A percentile compares a stretch with the other conserved stretches of the same genome.
These are phyloP conservation scores for Phytophthora multivora DNA, from an alignment of 352 stramenopile genomes.

Conservation along the genomic window DNA sequence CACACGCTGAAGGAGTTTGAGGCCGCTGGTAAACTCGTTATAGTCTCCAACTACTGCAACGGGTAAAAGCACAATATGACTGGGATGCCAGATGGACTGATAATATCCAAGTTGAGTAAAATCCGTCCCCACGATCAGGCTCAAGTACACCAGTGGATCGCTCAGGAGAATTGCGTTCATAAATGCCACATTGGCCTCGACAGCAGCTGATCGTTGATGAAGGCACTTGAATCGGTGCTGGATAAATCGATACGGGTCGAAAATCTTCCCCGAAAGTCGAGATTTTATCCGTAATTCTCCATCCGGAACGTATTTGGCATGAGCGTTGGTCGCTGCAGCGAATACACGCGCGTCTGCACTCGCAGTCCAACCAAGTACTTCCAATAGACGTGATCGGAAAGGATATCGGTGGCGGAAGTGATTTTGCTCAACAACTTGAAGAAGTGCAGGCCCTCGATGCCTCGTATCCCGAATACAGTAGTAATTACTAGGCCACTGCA, in stretches of 20 bases:
- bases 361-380: neutral
- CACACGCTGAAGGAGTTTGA: conserved; percentile 11
- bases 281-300: neutral
- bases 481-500: conserved; percentile 34
- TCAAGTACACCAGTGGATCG: conserved; percentile 38
- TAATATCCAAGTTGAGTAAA: conserved; percentile 17
- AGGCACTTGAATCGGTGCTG: conserved; percentile 18
- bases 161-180: conserved; percentile 44
- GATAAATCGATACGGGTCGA: conserved; percentile 2
- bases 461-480: conserved; percentile 24
- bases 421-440: neutral
- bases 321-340: neutral
- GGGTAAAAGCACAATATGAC: conserved; percentile 18
- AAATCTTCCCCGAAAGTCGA: neutral
- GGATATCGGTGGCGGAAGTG: neutral
- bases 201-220: conserved; percentile 3
- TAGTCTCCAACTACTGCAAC: neutral
- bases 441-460: neutral
- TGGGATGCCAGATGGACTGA: conserved; percentile 13
- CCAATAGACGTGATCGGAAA: neutral
- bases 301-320: conserved; percentile 1
- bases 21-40: conserved; percentile 12
- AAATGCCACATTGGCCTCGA: conserved; percentile 32
- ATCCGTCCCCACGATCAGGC: neutral
- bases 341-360: conserved; percentile 3